Conservation (phyloP, 495 filamentous ascomycete species). For the Xylona heveae region DNA sequence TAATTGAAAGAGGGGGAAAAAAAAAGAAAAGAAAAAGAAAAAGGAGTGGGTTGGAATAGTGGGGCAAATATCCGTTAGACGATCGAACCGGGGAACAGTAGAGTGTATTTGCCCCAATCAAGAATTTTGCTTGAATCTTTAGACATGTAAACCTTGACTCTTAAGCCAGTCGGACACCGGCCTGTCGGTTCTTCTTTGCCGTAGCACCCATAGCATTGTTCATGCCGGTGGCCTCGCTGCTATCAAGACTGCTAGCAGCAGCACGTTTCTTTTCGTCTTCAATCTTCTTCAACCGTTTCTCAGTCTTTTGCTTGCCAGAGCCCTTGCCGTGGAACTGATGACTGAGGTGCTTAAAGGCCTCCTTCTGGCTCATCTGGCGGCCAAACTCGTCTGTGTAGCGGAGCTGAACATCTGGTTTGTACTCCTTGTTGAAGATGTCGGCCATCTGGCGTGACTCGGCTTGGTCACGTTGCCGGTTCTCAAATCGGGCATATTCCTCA, state of each 20-base stretch:
- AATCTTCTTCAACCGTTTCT: slow-evolving; percentile 92
- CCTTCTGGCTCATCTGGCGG: slow-evolving; percentile 69
- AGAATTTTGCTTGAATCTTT: too few species aligned
- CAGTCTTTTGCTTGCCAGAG: slow-evolving; percentile 92
- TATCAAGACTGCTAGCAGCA: slow-evolving; percentile 61
- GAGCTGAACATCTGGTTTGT: slow-evolving; percentile 75
- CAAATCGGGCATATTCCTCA: slow-evolving; percentile 69
- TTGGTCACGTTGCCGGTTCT: slow-evolving; percentile 74
- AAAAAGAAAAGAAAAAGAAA: too few species aligned
- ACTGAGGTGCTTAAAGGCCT: slow-evolving; percentile 85
- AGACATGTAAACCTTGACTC: neutral
- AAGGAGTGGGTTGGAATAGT: too few species aligned
- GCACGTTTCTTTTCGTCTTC: slow-evolving; percentile 80
- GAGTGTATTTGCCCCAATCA: too few species aligned
- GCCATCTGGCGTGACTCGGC: slow-evolving; percentile 59
- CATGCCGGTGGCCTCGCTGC: slow-evolving; percentile 65
- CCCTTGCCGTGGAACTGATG: slow-evolving; percentile 98
- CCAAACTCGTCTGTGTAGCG: slow-evolving; percentile 81
- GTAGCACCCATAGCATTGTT: slow-evolving; percentile 48
- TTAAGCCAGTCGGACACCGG: slow-evolving; percentile 68
- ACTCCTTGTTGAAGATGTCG: slow-evolving; percentile 65
- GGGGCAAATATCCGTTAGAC: too few species aligned
- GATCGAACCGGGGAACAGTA: too few species aligned
- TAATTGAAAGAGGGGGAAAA: too few species aligned
- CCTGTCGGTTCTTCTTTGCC: slow-evolving; percentile 67